Evolutionary conservation across 2,329 filamentous ascomycete species (phyloP), one percentile per base, ranked within the genome.

Genomic region (Ophiostoma montium): DNA sequence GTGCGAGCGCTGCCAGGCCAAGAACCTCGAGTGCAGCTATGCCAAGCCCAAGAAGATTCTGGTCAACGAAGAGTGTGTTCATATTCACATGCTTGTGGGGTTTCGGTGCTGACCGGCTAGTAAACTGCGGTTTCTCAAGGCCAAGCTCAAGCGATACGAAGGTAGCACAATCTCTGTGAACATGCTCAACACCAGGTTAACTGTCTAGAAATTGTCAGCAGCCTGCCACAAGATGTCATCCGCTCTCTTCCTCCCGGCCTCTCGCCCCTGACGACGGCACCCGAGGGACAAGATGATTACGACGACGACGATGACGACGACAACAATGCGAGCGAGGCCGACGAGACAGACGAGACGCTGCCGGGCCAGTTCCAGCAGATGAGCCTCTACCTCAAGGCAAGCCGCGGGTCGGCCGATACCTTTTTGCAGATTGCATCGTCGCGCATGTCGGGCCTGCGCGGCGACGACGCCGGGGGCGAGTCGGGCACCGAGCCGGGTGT

Each of bases 341-440:
- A 44, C 18, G 48, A 48, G 1, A 31, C 15, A 0, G 47, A 53
- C 5, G 52, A 50, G n/a, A 13, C 18, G 3, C 36, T 54, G 10
- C 16, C 53, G 3, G 49, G 42, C 16, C 51, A 54, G 15, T 48
- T 54, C 13, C 38, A 48, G 32, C 52, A 55, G 32, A 52, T 52
- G 21, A 62, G 56, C 35, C 50, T 66, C 4, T 59, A 65, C 30
- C 54, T 61, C 3, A 49, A 49, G 1, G 52, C 46, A n/a, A 52
- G 55, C 7, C 63, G 64, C 0, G 64, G 62, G 0, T 63, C 65
- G 3, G 64, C 66, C 1, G 65, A 68, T 53, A 61, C 60, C 38
- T 65, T 68, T 41, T 57, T 67, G 16, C 59, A 60, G n/a, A 63
- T 60, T 33, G 61, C 67, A 18, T 56, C 62, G 15, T 56, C 62